Conservation (phyloP, 2,329 filamentous ascomycete genomes). For the Cladosporium oxysporum region DNA sequence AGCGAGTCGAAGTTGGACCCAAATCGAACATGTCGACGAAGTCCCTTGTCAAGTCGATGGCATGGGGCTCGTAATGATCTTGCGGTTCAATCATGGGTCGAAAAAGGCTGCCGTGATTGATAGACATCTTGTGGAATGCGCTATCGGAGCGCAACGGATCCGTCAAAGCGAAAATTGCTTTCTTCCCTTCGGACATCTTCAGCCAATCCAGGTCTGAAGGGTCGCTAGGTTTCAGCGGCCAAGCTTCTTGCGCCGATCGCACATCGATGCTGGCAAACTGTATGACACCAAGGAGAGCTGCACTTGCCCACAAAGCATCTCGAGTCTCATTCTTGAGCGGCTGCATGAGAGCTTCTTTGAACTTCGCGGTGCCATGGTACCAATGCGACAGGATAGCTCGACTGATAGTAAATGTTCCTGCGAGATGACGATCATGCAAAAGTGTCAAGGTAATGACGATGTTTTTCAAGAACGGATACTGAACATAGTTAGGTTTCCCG, state of each 20-base stretch:
- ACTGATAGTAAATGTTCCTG: slow-evolving; percentile 30
- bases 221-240: slow-evolving; percentile 54
- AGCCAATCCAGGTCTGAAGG: slow-evolving; percentile 59
- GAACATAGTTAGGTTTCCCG: neutral
- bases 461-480: slow-evolving; percentile 59
- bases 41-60: slow-evolving; percentile 12
- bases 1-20: slow-evolving; percentile 20
- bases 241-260: slow-evolving; percentile 49
- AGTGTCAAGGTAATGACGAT: slow-evolving; percentile 54
- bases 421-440: slow-evolving; percentile 54
- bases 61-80: slow-evolving; percentile 24
- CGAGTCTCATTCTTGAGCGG: slow-evolving; percentile 43
- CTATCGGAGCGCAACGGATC: slow-evolving; percentile 53
- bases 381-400: slow-evolving; percentile 48
- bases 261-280: slow-evolving; percentile 50
- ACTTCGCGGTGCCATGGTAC: slow-evolving; percentile 51
- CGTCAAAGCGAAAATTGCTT: slow-evolving; percentile 53
- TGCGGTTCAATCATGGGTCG: neutral
- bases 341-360: slow-evolving; percentile 46
- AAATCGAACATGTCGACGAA: slow-evolving; percentile 19
- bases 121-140: slow-evolving; percentile 42
- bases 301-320: slow-evolving; percentile 51
- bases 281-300: slow-evolving; percentile 50
- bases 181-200: slow-evolving; percentile 58
- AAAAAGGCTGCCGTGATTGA: slow-evolving; percentile 4